Percentiles rank a stretch among this genome's conserved stretches.
phyloP scores from a whole-genome alignment of 225 moss, liverwort and hornwort species.

The Pleurozium schreberi region DNA sequence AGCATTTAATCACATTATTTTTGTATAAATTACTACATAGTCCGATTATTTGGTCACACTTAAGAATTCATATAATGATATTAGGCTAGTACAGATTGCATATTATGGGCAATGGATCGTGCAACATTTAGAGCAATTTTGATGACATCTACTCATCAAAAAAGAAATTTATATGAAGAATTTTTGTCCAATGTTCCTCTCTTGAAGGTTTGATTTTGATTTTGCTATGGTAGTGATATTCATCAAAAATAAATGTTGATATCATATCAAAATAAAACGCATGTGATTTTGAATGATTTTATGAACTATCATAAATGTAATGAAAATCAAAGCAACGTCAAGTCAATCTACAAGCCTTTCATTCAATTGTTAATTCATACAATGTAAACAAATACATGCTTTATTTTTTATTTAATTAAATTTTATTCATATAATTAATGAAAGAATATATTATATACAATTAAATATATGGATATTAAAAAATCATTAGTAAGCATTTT shows the following conservation, averaged over 20 bases:
- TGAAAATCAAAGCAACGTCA: background rate
- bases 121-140: constrained; percentile 68
- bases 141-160: constrained; percentile 76
- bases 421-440: too few species aligned
- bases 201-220: constrained; percentile 24
- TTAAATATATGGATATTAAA: background rate
- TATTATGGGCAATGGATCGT: constrained; percentile 90
- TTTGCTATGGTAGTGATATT: too few species aligned
- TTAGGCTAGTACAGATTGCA: constrained; percentile 81
- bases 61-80: background rate
- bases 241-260: background rate
- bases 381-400: background rate
- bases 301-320: background rate
- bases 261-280: too few species aligned
- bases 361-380: background rate
- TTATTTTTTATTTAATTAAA: too few species aligned
- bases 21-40: too few species aligned
- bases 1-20: too few species aligned
- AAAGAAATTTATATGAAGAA: constrained; percentile 68
- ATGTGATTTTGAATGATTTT: too few species aligned
- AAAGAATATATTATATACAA: fast-evolving
- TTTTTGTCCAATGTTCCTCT: constrained; percentile 76
- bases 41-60: background rate
- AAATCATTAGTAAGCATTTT: background rate
- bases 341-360: background rate